Evolutionary conservation across 176 grass and related monocot genomes (phyloP).

Genomic region (Neostapfia colusana): DNA sequence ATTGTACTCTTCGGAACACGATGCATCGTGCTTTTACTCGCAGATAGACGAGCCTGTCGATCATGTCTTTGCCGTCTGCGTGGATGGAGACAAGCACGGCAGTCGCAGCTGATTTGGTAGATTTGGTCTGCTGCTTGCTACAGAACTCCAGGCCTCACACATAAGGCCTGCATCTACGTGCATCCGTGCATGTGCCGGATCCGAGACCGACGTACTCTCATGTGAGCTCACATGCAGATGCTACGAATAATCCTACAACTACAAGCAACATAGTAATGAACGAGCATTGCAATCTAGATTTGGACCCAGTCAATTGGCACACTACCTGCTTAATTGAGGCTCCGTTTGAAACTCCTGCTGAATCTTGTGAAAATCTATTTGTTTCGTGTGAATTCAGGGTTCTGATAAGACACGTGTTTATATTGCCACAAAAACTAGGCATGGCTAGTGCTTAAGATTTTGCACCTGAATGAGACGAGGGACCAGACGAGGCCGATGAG

Average conservation of each 20-base stretch:
- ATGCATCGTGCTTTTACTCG: constrained; percentile 17
- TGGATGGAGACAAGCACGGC: constrained; percentile 41
- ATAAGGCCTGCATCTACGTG: constrained; percentile 40
- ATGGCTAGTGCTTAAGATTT: background rate
- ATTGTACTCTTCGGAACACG: constrained; percentile 19
- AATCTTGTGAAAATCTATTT: background rate
- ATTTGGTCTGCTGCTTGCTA: constrained; percentile 43
- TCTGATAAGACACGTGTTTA: background rate
- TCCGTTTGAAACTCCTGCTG: background rate
- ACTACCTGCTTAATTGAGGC: background rate
- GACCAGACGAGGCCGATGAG: constrained; percentile 92
- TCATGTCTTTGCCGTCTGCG: constrained; percentile 13
- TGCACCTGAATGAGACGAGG: constrained; percentile 83
- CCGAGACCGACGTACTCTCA: constrained; percentile 56
- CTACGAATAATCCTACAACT: constrained; percentile 22
- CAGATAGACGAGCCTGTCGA: constrained; percentile 14
- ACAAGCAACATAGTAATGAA: constrained; percentile 49
- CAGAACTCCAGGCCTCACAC: constrained; percentile 34
- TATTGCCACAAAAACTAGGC: background rate
- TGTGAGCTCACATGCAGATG: constrained; percentile 67
- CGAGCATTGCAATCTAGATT: constrained; percentile 32
- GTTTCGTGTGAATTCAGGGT: background rate
- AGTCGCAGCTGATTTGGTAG: constrained; percentile 39
- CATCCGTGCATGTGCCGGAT: constrained; percentile 43
- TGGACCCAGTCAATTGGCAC: constrained; percentile 23